These are phyloP conservation scores for Coemansia sp. DNA, from an alignment of 192 early-diverging fungal genomes.

Conservation along the genomic window DNA sequence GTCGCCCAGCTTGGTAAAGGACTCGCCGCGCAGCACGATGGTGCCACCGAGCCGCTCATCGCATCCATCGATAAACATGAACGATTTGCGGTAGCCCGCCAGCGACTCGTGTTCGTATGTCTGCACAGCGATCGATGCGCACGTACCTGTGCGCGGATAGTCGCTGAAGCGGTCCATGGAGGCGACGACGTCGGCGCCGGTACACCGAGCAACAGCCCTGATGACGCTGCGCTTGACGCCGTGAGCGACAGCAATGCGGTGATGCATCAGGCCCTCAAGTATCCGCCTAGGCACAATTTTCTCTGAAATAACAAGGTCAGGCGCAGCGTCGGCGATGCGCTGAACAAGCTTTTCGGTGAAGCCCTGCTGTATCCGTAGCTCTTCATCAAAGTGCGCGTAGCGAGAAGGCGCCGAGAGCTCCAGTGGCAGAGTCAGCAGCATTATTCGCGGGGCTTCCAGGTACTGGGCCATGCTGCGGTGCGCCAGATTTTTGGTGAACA, in stretches of 20 bases:
- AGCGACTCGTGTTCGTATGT: conserved; percentile 80
- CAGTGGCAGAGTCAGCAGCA: conserved; percentile 84
- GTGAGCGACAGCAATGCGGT: conserved; percentile 76
- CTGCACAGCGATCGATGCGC: conserved; percentile 72
- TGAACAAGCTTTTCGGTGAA: conserved; percentile 77
- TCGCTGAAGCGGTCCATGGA: conserved; percentile 79
- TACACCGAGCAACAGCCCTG: conserved; percentile 81
- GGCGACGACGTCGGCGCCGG: conserved; percentile 76
- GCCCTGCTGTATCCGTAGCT: conserved; percentile 81
- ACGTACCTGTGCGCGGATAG: conserved; percentile 75
- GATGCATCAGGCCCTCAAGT: conserved; percentile 76
- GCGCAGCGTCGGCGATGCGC: conserved; percentile 74
- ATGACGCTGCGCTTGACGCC: conserved; percentile 89
- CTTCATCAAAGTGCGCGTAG: conserved; percentile 77
- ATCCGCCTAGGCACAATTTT: conserved; percentile 83
- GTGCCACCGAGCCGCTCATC: conserved; percentile 78
- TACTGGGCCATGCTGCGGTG: conserved; percentile 85
- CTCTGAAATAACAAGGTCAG: conserved; percentile 79
- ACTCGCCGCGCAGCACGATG: conserved; percentile 85
- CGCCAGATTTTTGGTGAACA: conserved; percentile 90
- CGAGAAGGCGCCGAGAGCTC: conserved; percentile 77
- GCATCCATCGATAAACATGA: conserved; percentile 88
- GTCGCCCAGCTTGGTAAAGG: conserved; percentile 60
- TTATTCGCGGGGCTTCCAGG: conserved; percentile 71
- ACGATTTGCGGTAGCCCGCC: conserved; percentile 81